These are phyloP conservation scores for Phytopythium litorale DNA, from an alignment of 352 stramenopile species.

Conservation along the genomic window DNA sequence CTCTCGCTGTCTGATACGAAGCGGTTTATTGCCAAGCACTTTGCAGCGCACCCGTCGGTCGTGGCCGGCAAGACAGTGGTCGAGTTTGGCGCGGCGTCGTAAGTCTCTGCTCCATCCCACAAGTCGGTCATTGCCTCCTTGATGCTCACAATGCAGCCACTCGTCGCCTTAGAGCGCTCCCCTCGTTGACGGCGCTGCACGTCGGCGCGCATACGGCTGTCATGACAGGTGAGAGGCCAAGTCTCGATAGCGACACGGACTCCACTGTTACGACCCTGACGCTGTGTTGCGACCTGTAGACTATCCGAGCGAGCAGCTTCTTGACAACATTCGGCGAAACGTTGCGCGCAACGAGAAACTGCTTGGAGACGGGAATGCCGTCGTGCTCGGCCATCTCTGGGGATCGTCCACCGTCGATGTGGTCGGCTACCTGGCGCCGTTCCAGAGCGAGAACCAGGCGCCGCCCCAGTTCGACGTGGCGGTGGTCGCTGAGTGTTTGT, in stretches of 20 bases:
- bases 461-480: slow-evolving; percentile 30
- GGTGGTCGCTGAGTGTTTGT: slow-evolving; percentile 48
- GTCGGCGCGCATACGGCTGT: slow-evolving; percentile 28
- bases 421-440: slow-evolving; percentile 12
- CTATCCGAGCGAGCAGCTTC: slow-evolving; percentile 40
- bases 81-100: slow-evolving; percentile 55
- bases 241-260: not conserved
- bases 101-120: slow-evolving; percentile 3
- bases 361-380: slow-evolving; percentile 18
- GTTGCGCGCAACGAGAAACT: slow-evolving; percentile 31
- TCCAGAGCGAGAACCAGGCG: not conserved
- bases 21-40: slow-evolving; percentile 41
- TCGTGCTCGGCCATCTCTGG: slow-evolving; percentile 42
- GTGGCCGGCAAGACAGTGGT: slow-evolving; percentile 27
- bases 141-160: slow-evolving; percentile 1
- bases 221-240: slow-evolving; percentile 30
- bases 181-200: slow-evolving; percentile 44
- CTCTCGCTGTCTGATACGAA: slow-evolving; percentile 1
- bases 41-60: slow-evolving; percentile 28
- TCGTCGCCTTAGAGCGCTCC: slow-evolving; percentile 25
- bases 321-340: slow-evolving; percentile 43
- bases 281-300: slow-evolving; percentile 15
- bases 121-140: not conserved
- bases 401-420: slow-evolving; percentile 20
- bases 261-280: not conserved